Base-by-base conservation (phyloP, 148 eudicot species). In the Cornus suecica region DNA sequence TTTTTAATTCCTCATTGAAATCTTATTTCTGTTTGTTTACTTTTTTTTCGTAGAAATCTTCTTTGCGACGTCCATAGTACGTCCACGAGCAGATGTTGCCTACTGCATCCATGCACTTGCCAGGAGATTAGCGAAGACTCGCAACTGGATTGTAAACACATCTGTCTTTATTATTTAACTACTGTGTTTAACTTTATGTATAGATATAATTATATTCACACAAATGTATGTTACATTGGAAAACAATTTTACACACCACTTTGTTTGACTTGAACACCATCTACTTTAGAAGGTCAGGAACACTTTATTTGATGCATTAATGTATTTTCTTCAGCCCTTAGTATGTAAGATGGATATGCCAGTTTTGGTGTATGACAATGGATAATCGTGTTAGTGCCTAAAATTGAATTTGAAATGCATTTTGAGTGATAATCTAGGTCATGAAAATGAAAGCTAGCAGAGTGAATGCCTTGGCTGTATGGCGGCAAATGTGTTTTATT, bases 81-180 rank as follows among this genome's bases (percentile, higher is more conserved):
- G 93, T 1, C 92, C 98, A 60, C 83, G 98, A 78, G 98, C 97
- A 68, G 99, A 96, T 63, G 95, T 96, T 27, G 98, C 90, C 72
- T 96, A 96, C 64, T 96, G 98, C 86, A 93, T 96, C 78, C 94
- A 91, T 82, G 98, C 98, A 70, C 92, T 96, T 68, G 84, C 94
- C 7, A 86, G 92, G 77, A 85, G 99, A 84, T 84, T 96, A 84
- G 80, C 88, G 76, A 96, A 91, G 90, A 96, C 99, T 30, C 84
- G 87, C n/a, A 96, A 81, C 76, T 96, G 99, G 99, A 93, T 93
- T 74, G 99, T 96, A 93, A 86, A 37, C 32, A 15, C 70, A 71
- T 54, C 65, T 60, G 68, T 68, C 65, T n/a, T 27, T 27, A 24
- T 51, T 6, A 30, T 69, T 37, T 37, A 8, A 37, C 9, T 37